Evolutionary conservation across 805 yeast genomes (phyloP).

Genomic region (Pichia gijzeniarum): DNA sequence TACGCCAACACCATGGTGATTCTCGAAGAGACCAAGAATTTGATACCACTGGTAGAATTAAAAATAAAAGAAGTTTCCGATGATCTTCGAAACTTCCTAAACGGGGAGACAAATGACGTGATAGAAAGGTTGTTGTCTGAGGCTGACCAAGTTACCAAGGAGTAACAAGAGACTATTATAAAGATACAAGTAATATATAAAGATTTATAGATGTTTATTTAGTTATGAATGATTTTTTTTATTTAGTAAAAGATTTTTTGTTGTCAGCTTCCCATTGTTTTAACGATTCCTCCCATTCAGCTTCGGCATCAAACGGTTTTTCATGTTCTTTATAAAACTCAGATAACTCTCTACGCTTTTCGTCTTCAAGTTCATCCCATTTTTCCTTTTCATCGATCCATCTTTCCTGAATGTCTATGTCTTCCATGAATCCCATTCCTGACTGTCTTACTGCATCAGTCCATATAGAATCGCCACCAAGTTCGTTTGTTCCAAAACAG

Average conservation of each 20-base stretch:
- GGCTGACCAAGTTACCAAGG: neutral
- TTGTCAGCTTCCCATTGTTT: constrained; percentile 47
- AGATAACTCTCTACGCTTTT: constrained; percentile 36
- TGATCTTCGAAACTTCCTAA: constrained; percentile 1
- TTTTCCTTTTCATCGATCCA: constrained; percentile 84
- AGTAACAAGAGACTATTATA: neutral
- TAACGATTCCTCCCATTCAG: constrained; percentile 64
- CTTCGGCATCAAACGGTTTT: constrained; percentile 48
- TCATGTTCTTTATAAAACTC: constrained; percentile 30
- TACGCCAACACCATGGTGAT: constrained; percentile 14
- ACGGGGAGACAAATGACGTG: neutral
- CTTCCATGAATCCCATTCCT: constrained; percentile 47
- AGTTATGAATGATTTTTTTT: too few relatives aligned
- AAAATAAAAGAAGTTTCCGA: constrained; percentile 6
- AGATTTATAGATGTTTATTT: neutral
- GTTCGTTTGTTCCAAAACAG: constrained; percentile 83
- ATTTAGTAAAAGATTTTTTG: constrained; percentile 12
- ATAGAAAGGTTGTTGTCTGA: neutral
- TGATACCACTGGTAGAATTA: constrained; percentile 15
- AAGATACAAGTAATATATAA: neutral
- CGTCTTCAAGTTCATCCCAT: constrained; percentile 61
- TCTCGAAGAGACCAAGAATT: constrained; percentile 18
- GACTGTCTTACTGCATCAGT: constrained; percentile 84
- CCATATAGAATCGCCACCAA: constrained; percentile 98
- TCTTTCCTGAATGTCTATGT: constrained; percentile 81